Conservation (phyloP, 495 filamentous ascomycete species). For the Endocarpon pusillum region DNA sequence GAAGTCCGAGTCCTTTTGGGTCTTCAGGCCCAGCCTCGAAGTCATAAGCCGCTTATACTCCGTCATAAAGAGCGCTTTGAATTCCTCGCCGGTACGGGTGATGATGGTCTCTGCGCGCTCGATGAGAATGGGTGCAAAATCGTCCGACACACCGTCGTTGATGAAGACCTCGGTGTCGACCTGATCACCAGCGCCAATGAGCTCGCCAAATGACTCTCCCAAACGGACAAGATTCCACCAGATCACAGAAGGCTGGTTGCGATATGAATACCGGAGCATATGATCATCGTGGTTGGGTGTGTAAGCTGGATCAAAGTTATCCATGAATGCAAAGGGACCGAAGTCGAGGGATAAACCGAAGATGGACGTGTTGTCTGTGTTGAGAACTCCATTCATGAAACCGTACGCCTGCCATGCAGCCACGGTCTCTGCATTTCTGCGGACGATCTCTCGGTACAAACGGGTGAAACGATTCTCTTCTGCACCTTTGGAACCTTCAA, state of each 20-base stretch:
- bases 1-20: constrained; percentile 52
- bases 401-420: constrained; percentile 93
- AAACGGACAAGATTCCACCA: constrained; percentile 98
- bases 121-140: constrained; percentile 47
- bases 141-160: constrained; percentile 50
- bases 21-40: constrained; percentile 54
- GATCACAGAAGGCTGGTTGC: constrained; percentile 86
- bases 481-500: constrained; percentile 43
- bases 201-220: constrained; percentile 78
- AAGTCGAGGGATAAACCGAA: constrained; percentile 82
- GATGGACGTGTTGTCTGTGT: constrained; percentile 92
- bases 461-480: constrained; percentile 75
- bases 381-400: constrained; percentile 94
- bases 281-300: constrained; percentile 96
- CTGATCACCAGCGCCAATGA: constrained; percentile 51
- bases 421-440: constrained; percentile 74
- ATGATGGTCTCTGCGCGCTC: constrained; percentile 72
- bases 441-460: constrained; percentile 73
- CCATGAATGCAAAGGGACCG: constrained; percentile 91
- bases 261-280: constrained; percentile 72
- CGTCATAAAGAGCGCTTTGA: constrained; percentile 62
- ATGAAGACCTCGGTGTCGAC: constrained; percentile 58
- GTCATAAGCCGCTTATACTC: constrained; percentile 81
- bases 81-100: constrained; percentile 60
- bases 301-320: constrained; percentile 85